Conservation (phyloP, 352 stramenopile genomes). For the Blastocystis sp. region DNA sequence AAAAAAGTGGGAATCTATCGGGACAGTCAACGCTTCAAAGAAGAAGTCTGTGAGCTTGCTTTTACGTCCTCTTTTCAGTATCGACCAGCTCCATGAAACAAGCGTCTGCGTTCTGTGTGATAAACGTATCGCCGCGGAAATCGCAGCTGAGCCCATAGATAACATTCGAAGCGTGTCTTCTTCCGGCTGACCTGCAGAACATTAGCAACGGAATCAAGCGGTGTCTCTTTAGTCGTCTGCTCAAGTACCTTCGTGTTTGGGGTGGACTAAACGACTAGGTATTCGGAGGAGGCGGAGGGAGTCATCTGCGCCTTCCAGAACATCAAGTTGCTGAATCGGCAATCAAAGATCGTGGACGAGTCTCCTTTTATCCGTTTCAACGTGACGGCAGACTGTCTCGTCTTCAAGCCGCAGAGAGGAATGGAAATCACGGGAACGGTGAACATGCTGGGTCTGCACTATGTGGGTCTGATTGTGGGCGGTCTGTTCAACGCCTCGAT, state of each 20-base stretch:
- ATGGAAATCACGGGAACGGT: constrained; percentile 49
- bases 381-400: constrained; percentile 48
- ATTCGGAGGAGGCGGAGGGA: constrained; percentile 40
- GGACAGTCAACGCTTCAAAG: too few relatives aligned
- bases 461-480: constrained; percentile 40
- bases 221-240: constrained; percentile 37
- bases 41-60: too few relatives aligned
- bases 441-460: constrained; percentile 46
- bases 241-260: background rate
- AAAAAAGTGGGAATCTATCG: too few relatives aligned
- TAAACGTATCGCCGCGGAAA: background rate
- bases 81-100: background rate
- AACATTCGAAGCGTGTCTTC: constrained; percentile 52
- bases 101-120: background rate
- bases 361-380: constrained; percentile 55
- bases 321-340: constrained; percentile 49
- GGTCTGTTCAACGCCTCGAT: constrained; percentile 55
- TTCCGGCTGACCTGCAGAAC: constrained; percentile 49
- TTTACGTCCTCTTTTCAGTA: background rate
- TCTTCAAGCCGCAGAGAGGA: constrained; percentile 41
- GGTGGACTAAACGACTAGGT: background rate
- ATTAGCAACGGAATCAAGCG: constrained; percentile 55
- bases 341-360: constrained; percentile 51
- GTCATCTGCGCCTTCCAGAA: constrained; percentile 47
- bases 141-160: background rate